Conservation (phyloP, 1,284 basidiomycete species). For the Trichosporon asahii region DNA sequence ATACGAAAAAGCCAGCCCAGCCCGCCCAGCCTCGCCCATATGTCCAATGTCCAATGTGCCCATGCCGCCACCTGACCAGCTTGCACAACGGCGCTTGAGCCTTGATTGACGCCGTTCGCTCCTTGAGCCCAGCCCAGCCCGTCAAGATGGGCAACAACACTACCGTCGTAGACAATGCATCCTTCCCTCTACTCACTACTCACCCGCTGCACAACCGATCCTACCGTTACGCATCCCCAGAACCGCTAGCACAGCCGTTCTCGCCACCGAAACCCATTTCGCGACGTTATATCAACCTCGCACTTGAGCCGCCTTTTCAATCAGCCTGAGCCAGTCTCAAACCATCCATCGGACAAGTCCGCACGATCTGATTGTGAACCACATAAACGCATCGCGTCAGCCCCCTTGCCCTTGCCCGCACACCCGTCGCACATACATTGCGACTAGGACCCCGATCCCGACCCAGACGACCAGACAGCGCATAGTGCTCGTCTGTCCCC, state of each 20-base stretch:
- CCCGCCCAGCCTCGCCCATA: background rate
- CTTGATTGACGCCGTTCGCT: constrained; percentile 4
- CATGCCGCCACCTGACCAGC: background rate
- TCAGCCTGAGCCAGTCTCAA: background rate
- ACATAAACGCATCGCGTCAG: background rate
- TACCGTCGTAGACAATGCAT: constrained; percentile 1
- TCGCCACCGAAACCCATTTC: background rate
- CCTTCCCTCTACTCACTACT: background rate
- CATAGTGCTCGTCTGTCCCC: constrained; percentile 1
- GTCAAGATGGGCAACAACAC: background rate
- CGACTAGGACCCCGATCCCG: background rate
- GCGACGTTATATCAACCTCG: background rate
- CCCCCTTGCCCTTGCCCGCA: background rate
- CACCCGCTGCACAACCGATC: background rate
- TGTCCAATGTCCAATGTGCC: background rate
- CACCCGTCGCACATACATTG: constrained; percentile 4
- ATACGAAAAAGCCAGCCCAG: background rate
- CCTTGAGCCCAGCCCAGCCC: background rate
- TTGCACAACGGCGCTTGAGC: background rate
- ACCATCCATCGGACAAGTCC: constrained; percentile 8
- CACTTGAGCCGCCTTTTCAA: background rate
- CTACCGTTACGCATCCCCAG: background rate
- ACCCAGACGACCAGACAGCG: background rate
- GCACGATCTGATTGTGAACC: background rate
- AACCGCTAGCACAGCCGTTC: background rate